Evolutionary conservation across 352 stramenopile species (phyloP).

Genomic region (Pythium scleroteichum): DNA sequence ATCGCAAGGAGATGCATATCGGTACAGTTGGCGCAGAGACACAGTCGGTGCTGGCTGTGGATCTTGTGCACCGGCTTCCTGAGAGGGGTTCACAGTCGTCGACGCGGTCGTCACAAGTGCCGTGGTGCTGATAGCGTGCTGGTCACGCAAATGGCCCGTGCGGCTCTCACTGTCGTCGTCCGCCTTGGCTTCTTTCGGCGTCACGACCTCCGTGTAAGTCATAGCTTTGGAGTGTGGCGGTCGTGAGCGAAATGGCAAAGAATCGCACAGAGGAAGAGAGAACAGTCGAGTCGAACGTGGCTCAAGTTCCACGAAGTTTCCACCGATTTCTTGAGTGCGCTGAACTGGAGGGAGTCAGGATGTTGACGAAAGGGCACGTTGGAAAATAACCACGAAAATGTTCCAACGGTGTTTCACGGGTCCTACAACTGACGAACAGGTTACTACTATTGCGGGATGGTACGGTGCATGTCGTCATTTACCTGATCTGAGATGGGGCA

Average conservation of each 20-base stretch:
- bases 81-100: constrained; percentile 3
- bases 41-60: constrained; percentile 2
- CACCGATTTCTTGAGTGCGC: too few species aligned
- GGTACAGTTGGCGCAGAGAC: constrained; percentile 25
- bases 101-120: constrained; percentile 14
- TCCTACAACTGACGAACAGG: too few species aligned
- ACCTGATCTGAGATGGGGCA: too few species aligned
- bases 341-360: too few species aligned
- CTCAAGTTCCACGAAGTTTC: too few species aligned
- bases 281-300: too few species aligned
- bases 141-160: constrained; percentile 1
- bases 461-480: too few species aligned
- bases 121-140: constrained; percentile 12
- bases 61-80: background rate
- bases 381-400: too few species aligned
- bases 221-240: background rate
- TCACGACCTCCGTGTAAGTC: constrained; percentile 14
- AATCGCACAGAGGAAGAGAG: too few species aligned
- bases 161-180: background rate
- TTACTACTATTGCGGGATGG: too few species aligned
- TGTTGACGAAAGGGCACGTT: too few species aligned
- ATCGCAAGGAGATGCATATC: constrained; percentile 26
- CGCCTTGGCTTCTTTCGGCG: constrained; percentile 18
- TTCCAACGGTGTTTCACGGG: too few species aligned
- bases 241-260: background rate